Conservation (phyloP, 441 rosid genomes). For the Brassica hybrid region DNA sequence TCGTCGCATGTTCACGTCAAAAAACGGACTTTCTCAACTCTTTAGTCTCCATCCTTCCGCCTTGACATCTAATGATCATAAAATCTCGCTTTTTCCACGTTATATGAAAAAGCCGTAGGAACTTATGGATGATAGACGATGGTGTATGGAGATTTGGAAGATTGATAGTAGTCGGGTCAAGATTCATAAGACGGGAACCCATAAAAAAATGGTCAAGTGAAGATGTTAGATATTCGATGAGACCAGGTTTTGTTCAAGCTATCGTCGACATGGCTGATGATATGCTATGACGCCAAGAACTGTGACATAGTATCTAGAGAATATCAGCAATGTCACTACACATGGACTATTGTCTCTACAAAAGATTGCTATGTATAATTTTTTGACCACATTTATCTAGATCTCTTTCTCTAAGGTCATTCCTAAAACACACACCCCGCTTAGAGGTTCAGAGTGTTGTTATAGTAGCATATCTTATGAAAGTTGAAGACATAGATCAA, state of each 20-base stretch:
- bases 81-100: background rate
- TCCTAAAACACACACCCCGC: too few species aligned
- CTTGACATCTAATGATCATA: background rate
- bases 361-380: background rate
- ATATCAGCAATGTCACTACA: background rate
- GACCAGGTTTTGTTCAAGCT: background rate
- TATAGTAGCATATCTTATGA: too few species aligned
- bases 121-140: background rate
- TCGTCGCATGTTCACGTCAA: conserved; percentile 21
- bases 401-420: too few species aligned
- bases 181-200: background rate
- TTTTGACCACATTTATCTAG: too few species aligned
- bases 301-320: background rate
- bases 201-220: background rate
- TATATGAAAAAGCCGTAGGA: background rate
- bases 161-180: background rate
- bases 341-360: background rate
- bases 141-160: background rate
- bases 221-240: background rate
- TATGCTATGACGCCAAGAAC: background rate
- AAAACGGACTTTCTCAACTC: conserved; percentile 3
- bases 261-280: background rate
- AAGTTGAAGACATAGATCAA: too few species aligned
- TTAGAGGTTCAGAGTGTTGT: too few species aligned
- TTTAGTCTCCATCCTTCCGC: background rate